These are phyloP conservation scores for Termitomyces sp. DNA, from an alignment of 768 basidiomycete genomes.

Conservation along the genomic window DNA sequence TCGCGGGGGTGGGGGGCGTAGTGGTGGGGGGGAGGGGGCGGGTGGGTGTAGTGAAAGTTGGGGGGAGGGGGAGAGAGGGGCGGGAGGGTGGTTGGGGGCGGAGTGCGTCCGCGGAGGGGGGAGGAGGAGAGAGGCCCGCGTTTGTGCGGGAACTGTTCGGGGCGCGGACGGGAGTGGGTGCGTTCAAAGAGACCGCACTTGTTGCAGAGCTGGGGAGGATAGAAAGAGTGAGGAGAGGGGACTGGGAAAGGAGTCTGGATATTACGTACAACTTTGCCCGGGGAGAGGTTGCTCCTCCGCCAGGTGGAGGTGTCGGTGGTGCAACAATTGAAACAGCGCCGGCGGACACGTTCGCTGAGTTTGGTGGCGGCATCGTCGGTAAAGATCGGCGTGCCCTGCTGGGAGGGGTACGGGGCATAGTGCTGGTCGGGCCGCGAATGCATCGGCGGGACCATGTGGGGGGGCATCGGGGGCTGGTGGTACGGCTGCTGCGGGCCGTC, in stretches of 20 bases:
- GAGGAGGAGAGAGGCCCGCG: slow-evolving; percentile 61
- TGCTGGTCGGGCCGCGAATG: not conserved
- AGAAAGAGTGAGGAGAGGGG: slow-evolving; percentile 21
- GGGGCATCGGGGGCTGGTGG: slow-evolving; percentile 1
- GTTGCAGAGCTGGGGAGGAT: slow-evolving; percentile 44
- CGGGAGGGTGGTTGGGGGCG: not conserved
- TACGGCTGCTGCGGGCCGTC: slow-evolving; percentile 11
- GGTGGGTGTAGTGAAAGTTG: not conserved
- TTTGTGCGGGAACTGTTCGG: slow-evolving; percentile 80
- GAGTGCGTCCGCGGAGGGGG: slow-evolving; percentile 24
- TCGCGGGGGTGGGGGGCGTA: not conserved
- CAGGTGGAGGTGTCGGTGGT: slow-evolving; percentile 84
- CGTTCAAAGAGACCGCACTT: slow-evolving; percentile 82
- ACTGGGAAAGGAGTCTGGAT: not conserved
- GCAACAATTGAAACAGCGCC: slow-evolving; percentile 82
- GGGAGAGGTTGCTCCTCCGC: slow-evolving; percentile 71
- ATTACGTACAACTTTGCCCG: slow-evolving; percentile 66
- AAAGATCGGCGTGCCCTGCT: slow-evolving; percentile 30
- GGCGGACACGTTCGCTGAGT: slow-evolving; percentile 69
- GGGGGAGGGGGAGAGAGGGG: not conserved
- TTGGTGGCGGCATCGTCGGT: slow-evolving; percentile 83
- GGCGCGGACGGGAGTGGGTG: slow-evolving; percentile 73
- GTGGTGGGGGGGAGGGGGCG: not conserved
- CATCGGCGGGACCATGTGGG: slow-evolving; percentile 12
- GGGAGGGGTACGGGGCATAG: slow-evolving; percentile 25